Conservation (phyloP, 768 basidiomycete species). For the Auricularia cornea region DNA sequence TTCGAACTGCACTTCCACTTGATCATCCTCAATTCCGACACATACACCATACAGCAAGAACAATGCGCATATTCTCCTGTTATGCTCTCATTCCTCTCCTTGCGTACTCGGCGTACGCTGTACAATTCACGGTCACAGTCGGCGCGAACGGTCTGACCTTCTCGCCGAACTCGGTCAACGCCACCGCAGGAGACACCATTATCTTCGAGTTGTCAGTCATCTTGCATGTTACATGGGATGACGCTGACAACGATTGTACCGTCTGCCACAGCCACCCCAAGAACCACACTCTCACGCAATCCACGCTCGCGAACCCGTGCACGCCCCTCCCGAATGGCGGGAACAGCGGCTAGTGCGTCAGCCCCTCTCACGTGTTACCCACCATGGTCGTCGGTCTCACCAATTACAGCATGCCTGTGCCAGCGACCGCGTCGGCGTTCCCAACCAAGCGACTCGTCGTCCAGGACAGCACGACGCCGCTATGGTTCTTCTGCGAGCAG, state of each 20-base stretch:
- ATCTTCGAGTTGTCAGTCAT: background rate
- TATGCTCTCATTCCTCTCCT: background rate
- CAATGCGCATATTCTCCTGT: background rate
- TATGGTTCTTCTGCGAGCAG: background rate
- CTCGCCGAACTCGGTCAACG: background rate
- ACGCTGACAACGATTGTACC: too few species aligned
- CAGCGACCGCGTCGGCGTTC: constrained; percentile 33
- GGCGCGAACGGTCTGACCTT: background rate
- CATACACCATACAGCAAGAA: too few species aligned
- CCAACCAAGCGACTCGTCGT: constrained; percentile 45
- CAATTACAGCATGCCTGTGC: constrained; percentile 39
- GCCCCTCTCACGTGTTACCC: background rate
- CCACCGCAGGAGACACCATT: background rate
- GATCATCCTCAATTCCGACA: too few species aligned
- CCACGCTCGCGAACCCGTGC: constrained; percentile 29
- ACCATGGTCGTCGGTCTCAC: background rate
- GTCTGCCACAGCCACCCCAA: background rate
- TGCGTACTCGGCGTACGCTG: background rate
- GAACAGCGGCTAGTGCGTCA: constrained; percentile 23
- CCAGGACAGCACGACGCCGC: constrained; percentile 29
- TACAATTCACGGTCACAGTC: background rate
- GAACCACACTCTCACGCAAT: constrained; percentile 25
- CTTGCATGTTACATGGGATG: too few species aligned
- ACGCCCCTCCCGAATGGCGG: constrained; percentile 30
- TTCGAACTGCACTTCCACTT: too few species aligned